These are phyloP conservation scores for Strobilomyces dryophilus DNA, from an alignment of 768 basidiomycete genomes.

Conservation along the genomic window DNA sequence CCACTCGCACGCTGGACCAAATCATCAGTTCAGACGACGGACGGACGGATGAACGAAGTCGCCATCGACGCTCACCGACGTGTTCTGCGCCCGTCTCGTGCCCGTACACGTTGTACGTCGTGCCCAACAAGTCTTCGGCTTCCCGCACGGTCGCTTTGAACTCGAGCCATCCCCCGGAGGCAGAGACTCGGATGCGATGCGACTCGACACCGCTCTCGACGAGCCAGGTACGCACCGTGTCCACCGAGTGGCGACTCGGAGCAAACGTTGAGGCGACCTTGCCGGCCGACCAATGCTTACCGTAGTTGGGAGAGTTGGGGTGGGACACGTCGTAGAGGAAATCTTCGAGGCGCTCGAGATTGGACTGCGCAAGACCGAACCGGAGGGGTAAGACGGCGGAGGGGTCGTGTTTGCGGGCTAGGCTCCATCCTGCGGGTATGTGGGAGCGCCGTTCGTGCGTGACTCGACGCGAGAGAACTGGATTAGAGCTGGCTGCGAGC, in stretches of 20 bases:
- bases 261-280: constrained; percentile 40
- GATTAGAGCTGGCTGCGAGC: constrained; percentile 7
- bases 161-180: constrained; percentile 38
- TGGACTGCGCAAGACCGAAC: constrained; percentile 41
- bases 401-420: constrained; percentile 28
- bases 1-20: constrained; percentile 32
- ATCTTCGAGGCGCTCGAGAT: constrained; percentile 38
- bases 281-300: constrained; percentile 41
- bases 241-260: constrained; percentile 35
- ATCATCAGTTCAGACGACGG: too few species aligned
- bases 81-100: constrained; percentile 37
- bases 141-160: constrained; percentile 39
- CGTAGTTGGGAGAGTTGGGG: constrained; percentile 42
- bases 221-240: constrained; percentile 40
- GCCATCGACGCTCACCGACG: constrained; percentile 27
- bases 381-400: constrained; percentile 39
- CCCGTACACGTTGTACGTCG: constrained; percentile 40
- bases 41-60: not conserved
- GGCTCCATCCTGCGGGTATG: constrained; percentile 38
- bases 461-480: constrained; percentile 3
- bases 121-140: constrained; percentile 39
- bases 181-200: constrained; percentile 31
- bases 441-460: constrained; percentile 26
- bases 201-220: constrained; percentile 33
- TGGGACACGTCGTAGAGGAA: constrained; percentile 41